A percentile compares a stretch with the other conserved stretches of the same genome.
These are phyloP conservation scores for Penicillium pancosmium DNA, from an alignment of 495 filamentous ascomycete genomes.

Conservation along the genomic window DNA sequence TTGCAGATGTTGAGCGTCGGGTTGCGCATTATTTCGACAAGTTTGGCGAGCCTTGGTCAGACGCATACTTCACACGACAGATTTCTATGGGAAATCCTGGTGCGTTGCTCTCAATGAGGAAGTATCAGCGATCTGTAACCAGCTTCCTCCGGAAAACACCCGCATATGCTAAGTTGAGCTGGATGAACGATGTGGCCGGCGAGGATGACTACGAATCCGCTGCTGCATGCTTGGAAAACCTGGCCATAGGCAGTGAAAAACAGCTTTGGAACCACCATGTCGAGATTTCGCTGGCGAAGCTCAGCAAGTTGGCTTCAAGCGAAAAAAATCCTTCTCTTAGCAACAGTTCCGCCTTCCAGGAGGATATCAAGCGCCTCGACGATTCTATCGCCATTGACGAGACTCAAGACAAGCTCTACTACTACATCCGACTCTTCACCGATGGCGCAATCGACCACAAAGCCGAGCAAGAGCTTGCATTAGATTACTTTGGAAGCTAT, in stretches of 20 bases:
- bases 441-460: constrained; percentile 72
- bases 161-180: constrained; percentile 74
- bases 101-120: constrained; percentile 63
- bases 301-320: constrained; percentile 68
- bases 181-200: constrained; percentile 87
- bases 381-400: constrained; percentile 63
- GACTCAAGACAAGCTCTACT: constrained; percentile 75
- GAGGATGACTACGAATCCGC: constrained; percentile 74
- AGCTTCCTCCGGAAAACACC: constrained; percentile 71
- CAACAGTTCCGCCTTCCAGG: constrained; percentile 28
- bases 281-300: constrained; percentile 83
- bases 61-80: constrained; percentile 75
- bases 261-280: constrained; percentile 89
- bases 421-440: constrained; percentile 58
- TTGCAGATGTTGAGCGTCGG: constrained; percentile 42
- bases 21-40: constrained; percentile 67
- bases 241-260: constrained; percentile 67
- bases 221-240: constrained; percentile 62
- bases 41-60: constrained; percentile 77
- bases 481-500: constrained; percentile 64
- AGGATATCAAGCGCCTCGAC: constrained; percentile 52
- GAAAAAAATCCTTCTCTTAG: constrained; percentile 31
- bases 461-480: constrained; percentile 72
- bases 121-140: constrained; percentile 69
- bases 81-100: constrained; percentile 66